These are phyloP conservation scores for Nissolia schottii DNA, from an alignment of 306 rosid genomes.

Conservation along the genomic window DNA sequence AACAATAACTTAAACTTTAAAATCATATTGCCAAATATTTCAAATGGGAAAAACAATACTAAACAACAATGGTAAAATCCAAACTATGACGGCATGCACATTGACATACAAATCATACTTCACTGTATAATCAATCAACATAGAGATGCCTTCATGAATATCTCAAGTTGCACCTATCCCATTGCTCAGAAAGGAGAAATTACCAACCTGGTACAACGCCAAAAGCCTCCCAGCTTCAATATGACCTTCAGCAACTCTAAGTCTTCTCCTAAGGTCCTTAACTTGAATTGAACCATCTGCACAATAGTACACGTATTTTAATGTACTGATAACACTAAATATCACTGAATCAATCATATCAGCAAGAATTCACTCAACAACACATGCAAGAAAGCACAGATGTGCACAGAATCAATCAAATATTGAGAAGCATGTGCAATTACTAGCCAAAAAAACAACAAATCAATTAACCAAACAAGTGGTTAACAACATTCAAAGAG, in stretches of 20 bases:
- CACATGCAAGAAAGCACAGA: background rate
- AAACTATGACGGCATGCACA: conserved; percentile 4
- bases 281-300: conserved; percentile 46
- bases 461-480: background rate
- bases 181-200: background rate
- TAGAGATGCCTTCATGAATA: conserved; percentile 10
- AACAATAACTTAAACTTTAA: conserved; percentile 15
- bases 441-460: background rate
- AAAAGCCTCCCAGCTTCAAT: conserved; percentile 94
- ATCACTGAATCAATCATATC: conserved; percentile 15
- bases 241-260: conserved; percentile 81
- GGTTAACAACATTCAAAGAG: background rate
- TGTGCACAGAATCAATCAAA: conserved; percentile 2
- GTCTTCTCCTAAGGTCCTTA: conserved; percentile 59
- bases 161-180: conserved; percentile 3
- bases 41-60: background rate
- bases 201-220: conserved; percentile 81
- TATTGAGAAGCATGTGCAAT: background rate
- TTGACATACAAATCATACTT: background rate
- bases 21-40: conserved; percentile 11
- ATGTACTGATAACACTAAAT: conserved; percentile 6
- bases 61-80: conserved; percentile 1
- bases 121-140: background rate
- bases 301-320: conserved; percentile 22
- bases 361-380: conserved; percentile 15